Percentiles rank a stretch among this genome's conserved stretches.
These are phyloP conservation scores for Solanum ossicruentum DNA, from an alignment of 257 asterid species.

Conservation along the genomic window DNA sequence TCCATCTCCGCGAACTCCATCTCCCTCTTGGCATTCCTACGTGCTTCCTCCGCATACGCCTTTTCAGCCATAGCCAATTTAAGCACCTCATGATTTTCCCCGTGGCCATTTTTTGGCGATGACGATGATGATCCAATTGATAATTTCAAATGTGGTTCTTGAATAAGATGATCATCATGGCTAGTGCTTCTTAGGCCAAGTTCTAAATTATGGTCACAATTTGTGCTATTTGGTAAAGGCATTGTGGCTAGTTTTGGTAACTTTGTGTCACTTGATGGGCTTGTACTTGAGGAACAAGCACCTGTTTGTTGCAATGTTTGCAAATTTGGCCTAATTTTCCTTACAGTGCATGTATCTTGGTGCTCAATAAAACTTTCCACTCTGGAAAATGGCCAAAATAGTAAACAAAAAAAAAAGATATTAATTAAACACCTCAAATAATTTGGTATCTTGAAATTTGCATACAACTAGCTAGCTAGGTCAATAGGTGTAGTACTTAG, in stretches of 20 bases:
- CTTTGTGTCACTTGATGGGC: conserved; percentile 32
- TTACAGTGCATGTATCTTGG: conserved; percentile 55
- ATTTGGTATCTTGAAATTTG: background rate
- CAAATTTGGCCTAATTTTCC: conserved; percentile 25
- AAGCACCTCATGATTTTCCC: conserved; percentile 24
- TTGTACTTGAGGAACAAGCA: conserved; percentile 41
- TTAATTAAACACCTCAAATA: background rate
- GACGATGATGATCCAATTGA: conserved; percentile 14
- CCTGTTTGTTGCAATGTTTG: conserved; percentile 16
- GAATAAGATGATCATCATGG: background rate
- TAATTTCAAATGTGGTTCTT: conserved; percentile 10
- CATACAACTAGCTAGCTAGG: background rate
- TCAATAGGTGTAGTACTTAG: background rate
- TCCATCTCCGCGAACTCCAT: conserved; percentile 54
- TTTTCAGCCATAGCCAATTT: conserved; percentile 51
- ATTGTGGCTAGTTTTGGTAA: background rate
- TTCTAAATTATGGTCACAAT: conserved; percentile 24
- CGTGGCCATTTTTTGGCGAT: conserved; percentile 5
- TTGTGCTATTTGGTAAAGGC: background rate
- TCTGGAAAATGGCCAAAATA: conserved; percentile 9
- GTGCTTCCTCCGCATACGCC: conserved; percentile 56
- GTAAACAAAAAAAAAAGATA: background rate
- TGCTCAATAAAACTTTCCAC: conserved; percentile 85
- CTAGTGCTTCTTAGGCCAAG: conserved; percentile 26
- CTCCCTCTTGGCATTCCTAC: conserved; percentile 44